Percentiles rank a stretch among this genome's conserved stretches.
phyloP scores from a whole-genome alignment of 139 green algal species.

The Monoraphidium neglectum region DNA sequence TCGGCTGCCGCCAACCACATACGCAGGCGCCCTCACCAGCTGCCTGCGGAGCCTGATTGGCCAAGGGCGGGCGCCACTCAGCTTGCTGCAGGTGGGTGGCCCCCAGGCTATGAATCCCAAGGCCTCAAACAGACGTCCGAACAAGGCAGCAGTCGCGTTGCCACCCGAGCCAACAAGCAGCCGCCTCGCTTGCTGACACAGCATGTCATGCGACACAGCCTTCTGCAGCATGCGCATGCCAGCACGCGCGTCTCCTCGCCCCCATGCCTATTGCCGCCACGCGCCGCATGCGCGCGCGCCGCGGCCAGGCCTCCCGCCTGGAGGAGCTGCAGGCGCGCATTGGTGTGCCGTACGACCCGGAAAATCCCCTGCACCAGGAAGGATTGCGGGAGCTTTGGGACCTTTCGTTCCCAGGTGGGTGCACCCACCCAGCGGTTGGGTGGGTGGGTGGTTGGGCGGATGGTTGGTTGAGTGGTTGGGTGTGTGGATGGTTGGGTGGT shows the following conservation, averaged over 20 bases:
- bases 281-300: not conserved
- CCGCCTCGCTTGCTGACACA: not conserved
- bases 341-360: constrained; percentile 38
- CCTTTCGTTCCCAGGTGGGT: constrained; percentile 44
- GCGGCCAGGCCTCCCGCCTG: constrained; percentile 40
- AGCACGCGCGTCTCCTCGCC: not conserved
- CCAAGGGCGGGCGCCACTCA: not conserved
- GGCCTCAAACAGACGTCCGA: not conserved
- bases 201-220: not conserved
- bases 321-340: constrained; percentile 36
- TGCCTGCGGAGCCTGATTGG: not conserved
- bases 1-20: too few species aligned
- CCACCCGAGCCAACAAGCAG: not conserved
- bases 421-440: not conserved
- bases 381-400: constrained; percentile 65
- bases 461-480: too few species aligned
- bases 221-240: not conserved
- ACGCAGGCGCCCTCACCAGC: not conserved
- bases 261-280: not conserved
- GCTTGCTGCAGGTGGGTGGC: constrained; percentile 6
- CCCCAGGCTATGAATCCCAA: not conserved
- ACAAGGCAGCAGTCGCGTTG: not conserved
- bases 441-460: too few species aligned
- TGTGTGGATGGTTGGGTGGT: too few species aligned
- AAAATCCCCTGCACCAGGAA: constrained; percentile 38